A percentile compares a stretch with the other conserved stretches of the same genome.
phyloP scores from a whole-genome alignment of 2,329 filamentous ascomycete species.

The Whalleya microplaca region DNA sequence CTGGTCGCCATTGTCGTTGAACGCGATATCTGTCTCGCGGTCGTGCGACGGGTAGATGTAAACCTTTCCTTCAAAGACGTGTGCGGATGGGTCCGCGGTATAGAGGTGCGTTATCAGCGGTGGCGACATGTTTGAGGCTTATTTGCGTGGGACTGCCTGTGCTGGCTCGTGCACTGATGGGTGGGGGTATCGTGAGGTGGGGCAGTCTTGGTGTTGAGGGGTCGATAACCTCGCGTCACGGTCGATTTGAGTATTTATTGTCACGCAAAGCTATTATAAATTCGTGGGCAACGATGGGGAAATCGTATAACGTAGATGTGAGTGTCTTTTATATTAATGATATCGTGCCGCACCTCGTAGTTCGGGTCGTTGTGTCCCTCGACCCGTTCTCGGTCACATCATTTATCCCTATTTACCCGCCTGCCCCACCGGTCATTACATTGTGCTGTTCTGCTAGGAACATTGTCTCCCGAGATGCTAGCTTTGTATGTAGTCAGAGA shows the following conservation, averaged over 20 bases:
- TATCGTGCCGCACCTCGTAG: background rate
- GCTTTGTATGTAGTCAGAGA: no score
- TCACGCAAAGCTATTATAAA: background rate
- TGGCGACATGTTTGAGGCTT: constrained; percentile 46
- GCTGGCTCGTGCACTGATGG: constrained; percentile 4
- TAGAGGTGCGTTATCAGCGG: constrained; percentile 76
- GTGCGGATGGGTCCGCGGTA: constrained; percentile 79
- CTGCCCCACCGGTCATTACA: constrained; percentile 17
- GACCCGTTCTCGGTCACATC: constrained; percentile 25
- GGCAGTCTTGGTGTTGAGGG: constrained; percentile 31
- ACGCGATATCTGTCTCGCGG: constrained; percentile 71
- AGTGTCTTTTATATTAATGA: background rate
- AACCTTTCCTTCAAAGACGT: constrained; percentile 75
- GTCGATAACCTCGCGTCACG: no score
- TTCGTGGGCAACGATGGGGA: background rate
- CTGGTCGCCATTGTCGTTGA: constrained; percentile 85
- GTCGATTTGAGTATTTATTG: background rate
- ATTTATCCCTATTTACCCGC: constrained; percentile 46
- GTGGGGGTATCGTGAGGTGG: constrained; percentile 29
- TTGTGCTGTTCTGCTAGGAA: background rate
- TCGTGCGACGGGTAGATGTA: constrained; percentile 86
- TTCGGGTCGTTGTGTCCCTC: constrained; percentile 10
- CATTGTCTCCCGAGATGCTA: background rate
- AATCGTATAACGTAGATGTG: background rate
- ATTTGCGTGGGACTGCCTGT: background rate